A percentile compares a stretch with the other conserved stretches of the same genome.
These are phyloP conservation scores for Irpex rosettiformis DNA, from an alignment of 1,284 basidiomycete species.

Conservation along the genomic window DNA sequence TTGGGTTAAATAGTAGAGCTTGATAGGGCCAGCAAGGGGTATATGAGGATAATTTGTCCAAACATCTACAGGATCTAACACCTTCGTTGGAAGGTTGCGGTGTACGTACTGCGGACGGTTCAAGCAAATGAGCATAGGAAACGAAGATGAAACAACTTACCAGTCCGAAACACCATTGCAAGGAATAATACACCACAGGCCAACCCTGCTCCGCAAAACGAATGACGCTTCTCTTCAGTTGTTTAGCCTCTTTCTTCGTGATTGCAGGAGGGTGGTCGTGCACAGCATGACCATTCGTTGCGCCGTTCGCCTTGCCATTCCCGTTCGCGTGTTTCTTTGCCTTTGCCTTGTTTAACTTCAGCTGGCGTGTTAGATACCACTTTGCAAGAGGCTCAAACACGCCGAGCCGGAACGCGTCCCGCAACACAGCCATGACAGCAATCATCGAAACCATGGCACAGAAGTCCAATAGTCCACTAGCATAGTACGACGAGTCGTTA, in stretches of 20 bases:
- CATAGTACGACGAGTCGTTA: constrained; percentile 62
- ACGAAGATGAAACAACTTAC: constrained; percentile 49
- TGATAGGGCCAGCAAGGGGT: constrained; percentile 74
- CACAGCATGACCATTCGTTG: constrained; percentile 28
- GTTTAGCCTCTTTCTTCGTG: constrained; percentile 40
- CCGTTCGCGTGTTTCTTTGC: constrained; percentile 26
- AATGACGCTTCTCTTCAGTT: constrained; percentile 68
- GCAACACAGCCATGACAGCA: constrained; percentile 72
- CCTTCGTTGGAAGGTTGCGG: constrained; percentile 62
- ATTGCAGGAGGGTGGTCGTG: constrained; percentile 18
- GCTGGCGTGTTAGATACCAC: constrained; percentile 64
- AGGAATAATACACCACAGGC: constrained; percentile 78
- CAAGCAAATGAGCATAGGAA: constrained; percentile 13
- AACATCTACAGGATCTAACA: constrained; percentile 65
- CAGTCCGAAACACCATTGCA: constrained; percentile 77
- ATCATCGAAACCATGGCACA: constrained; percentile 74
- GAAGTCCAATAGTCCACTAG: constrained; percentile 65
- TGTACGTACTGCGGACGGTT: constrained; percentile 67
- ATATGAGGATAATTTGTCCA: constrained; percentile 86
- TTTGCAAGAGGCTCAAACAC: constrained; percentile 77
- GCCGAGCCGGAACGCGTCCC: constrained; percentile 71
- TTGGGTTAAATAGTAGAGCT: constrained; percentile 90
- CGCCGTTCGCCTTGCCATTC: constrained; percentile 24
- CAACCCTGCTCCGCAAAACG: constrained; percentile 97
- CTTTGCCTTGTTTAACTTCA: constrained; percentile 26